Base-by-base conservation (phyloP, 2,329 filamentous ascomycete genomes). In the Alternaria sp. region DNA sequence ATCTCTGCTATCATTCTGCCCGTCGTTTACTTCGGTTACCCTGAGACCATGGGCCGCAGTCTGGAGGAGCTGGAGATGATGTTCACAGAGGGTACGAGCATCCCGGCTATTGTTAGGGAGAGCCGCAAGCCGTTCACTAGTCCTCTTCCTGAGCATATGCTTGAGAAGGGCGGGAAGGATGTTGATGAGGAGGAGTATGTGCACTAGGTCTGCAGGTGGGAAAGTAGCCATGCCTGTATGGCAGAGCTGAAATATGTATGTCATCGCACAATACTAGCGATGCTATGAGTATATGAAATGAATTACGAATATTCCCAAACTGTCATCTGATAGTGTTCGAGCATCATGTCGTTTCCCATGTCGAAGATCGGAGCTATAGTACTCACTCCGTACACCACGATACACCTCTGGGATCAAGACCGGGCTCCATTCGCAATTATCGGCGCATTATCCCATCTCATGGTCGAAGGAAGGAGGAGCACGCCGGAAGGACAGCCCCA, bases 11-110 rank as follows among this genome's bases (percentile, higher is more conserved):
- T 80, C 71, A 82, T 86, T 28, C 80, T 84, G 4, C 64, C 84
- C 15, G 72, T 78, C 4, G 82, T 85, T 26, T 84, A 77, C 73
- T 78, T 84, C 72, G 71, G 82, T 56, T 85, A 80, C 77, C 83
- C 84, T 1, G 76, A 78, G 74, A 85, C 84, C n/a, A 85, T 83
- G 82, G 83, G 84, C 7, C 82, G 82, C 63, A 83, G 80, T 72
- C 73, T 85, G 9, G 84, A 85, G 78, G 81, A 64, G 77, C 78
- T 71, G 73, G 80, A 65, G 75, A 80, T 66, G 78, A 81, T 65
- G 80, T 82, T 72, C 70, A 82, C 63, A 68, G 81, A 72, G 77
- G 80, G 45, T 71, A 82, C 47, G 20, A 74, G 66, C n/a, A 73
- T 76, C 18, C n/a, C 51, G 1, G 66, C 49, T 1, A 75, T 76